Percentiles rank a stretch among this genome's conserved stretches.
phyloP scores from a whole-genome alignment of 1,139 yeast genomes.

The Lodderomyces elongisporus region DNA sequence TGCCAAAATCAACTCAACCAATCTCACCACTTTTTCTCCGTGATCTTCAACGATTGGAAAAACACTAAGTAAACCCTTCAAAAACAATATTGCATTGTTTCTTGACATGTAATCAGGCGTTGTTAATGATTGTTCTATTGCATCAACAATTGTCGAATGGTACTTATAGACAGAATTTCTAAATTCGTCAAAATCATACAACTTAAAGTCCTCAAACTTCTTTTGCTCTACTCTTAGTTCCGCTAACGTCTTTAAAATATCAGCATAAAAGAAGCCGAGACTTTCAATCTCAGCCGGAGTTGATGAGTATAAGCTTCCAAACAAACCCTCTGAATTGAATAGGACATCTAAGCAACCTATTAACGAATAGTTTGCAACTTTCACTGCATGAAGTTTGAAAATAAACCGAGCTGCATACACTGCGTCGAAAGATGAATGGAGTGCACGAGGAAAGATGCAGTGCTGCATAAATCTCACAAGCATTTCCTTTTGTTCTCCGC shows the following conservation, averaged over 20 bases:
- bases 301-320: conserved; percentile 61
- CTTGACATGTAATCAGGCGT: conserved; percentile 73
- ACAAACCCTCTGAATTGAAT: conserved; percentile 46
- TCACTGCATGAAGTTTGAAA: conserved; percentile 42
- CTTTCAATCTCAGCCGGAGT: conserved; percentile 81
- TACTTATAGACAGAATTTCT: conserved; percentile 47
- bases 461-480: conserved; percentile 42
- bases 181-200: conserved; percentile 30
- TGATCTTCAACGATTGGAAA: conserved; percentile 72
- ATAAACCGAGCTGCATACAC: conserved; percentile 63
- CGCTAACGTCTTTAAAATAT: conserved; percentile 45
- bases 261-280: conserved; percentile 68
- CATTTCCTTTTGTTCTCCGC: too few relatives aligned
- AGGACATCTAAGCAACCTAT: conserved; percentile 43
- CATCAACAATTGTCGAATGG: conserved; percentile 47
- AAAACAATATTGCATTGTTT: conserved; percentile 72
- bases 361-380: conserved; percentile 42
- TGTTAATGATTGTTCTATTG: conserved; percentile 45
- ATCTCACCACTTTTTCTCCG: conserved; percentile 48
- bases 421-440: conserved; percentile 85
- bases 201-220: conserved; percentile 7
- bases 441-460: conserved; percentile 71
- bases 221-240: conserved; percentile 27
- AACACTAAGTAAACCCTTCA: conserved; percentile 60
- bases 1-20: conserved; percentile 44